Evolutionary conservation across 495 filamentous ascomycete genomes (phyloP).

Genomic region (Aspergillus olivimuriae): DNA sequence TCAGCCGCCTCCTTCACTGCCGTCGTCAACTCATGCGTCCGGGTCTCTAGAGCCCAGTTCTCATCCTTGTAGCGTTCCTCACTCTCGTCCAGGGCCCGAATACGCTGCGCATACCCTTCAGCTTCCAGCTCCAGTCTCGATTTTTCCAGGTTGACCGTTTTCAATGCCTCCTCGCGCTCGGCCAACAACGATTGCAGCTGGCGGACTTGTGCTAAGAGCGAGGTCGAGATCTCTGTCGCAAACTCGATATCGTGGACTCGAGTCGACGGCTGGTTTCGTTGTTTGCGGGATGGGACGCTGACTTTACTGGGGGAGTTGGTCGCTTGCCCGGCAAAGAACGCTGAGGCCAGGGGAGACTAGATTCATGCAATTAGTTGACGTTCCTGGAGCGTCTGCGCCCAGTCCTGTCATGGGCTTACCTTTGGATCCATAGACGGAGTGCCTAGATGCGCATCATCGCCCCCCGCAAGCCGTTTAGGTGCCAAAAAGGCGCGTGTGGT

Average conservation of each 20-base stretch:
- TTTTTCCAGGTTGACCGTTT: conserved; percentile 63
- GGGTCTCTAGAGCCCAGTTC: conserved; percentile 93
- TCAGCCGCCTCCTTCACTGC: conserved; percentile 64
- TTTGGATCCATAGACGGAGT: conserved; percentile 59
- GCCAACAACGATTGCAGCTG: conserved; percentile 75
- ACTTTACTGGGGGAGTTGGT: conserved; percentile 85
- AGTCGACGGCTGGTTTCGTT: conserved; percentile 82
- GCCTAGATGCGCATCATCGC: conserved; percentile 48
- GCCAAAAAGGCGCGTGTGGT: conserved; percentile 78
- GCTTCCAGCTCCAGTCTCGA: conserved; percentile 74
- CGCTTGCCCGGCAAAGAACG: conserved; percentile 79
- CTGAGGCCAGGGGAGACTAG: conserved; percentile 65
- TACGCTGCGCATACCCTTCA: conserved; percentile 68
- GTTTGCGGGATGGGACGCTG: conserved; percentile 72
- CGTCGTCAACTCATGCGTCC: conserved; percentile 72
- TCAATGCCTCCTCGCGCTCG: conserved; percentile 82
- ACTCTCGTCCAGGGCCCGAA: conserved; percentile 80
- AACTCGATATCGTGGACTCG: conserved; percentile 93
- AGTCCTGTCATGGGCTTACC: conserved; percentile 30
- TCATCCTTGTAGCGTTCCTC: conserved; percentile 95
- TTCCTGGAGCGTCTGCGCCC: too few species aligned
- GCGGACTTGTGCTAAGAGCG: conserved; percentile 80
- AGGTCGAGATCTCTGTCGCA: conserved; percentile 89
- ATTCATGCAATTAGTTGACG: conserved; percentile 8
- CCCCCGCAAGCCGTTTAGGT: conserved; percentile 70